phyloP scores from a whole-genome alignment of 2,329 filamentous ascomycete genomes.

The Nemania serpens region DNA sequence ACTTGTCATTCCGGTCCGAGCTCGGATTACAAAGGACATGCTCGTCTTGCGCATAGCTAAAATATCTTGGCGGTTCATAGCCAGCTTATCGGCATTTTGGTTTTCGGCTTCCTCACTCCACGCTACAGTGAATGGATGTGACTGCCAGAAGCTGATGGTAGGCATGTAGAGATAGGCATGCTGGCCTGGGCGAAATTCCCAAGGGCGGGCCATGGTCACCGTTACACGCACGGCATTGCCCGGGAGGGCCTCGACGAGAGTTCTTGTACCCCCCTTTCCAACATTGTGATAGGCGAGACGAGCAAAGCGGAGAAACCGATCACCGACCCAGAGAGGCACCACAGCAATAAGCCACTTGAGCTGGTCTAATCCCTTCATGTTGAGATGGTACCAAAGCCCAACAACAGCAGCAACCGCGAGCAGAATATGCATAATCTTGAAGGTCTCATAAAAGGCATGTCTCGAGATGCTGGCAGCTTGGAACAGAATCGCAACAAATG shows the following conservation, averaged over 20 bases:
- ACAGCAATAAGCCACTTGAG: constrained; percentile 64
- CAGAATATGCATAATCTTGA: constrained; percentile 73
- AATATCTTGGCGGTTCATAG: constrained; percentile 64
- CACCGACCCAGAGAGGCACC: constrained; percentile 69
- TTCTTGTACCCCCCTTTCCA: constrained; percentile 67
- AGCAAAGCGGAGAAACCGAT: constrained; percentile 64
- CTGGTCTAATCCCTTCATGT: constrained; percentile 59
- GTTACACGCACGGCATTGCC: constrained; percentile 77
- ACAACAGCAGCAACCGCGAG: constrained; percentile 64
- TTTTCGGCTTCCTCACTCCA: constrained; percentile 72
- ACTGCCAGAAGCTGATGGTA: constrained; percentile 71
- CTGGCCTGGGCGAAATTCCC: constrained; percentile 75
- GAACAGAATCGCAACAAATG: constrained; percentile 66
- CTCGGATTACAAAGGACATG: constrained; percentile 75
- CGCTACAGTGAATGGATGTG: constrained; percentile 78
- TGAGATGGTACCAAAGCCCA: constrained; percentile 69
- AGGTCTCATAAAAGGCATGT: constrained; percentile 80
- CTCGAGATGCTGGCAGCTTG: constrained; percentile 73
- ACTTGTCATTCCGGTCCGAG: constrained; percentile 74
- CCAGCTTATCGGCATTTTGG: constrained; percentile 57
- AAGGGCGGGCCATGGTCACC: constrained; percentile 75
- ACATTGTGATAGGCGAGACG: constrained; percentile 69
- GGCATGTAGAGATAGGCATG: constrained; percentile 83
- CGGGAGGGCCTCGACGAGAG: constrained; percentile 74
- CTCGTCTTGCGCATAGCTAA: constrained; percentile 64